These are phyloP conservation scores for Exophiala sp. DNA, from an alignment of 2,329 filamentous ascomycete genomes.

Conservation along the genomic window DNA sequence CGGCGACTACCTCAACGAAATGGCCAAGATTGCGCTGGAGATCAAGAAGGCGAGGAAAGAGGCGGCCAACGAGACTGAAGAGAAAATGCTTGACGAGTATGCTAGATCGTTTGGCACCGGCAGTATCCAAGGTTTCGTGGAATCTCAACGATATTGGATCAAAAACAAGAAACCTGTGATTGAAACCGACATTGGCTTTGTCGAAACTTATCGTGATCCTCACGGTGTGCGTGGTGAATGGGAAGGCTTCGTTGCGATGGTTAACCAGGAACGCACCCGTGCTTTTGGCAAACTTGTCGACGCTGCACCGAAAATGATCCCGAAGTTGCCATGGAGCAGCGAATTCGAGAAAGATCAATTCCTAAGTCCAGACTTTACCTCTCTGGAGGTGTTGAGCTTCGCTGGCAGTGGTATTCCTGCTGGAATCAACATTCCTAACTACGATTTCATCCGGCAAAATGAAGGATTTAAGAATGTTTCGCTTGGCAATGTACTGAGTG, in stretches of 20 bases:
- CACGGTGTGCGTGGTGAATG: slow-evolving; percentile 77
- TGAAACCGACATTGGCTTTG: slow-evolving; percentile 78
- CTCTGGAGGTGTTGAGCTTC: slow-evolving; percentile 85
- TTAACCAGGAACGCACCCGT: slow-evolving; percentile 85
- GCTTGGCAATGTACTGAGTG: slow-evolving; percentile 85
- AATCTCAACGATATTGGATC: slow-evolving; percentile 78
- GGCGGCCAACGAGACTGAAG: slow-evolving; percentile 70
- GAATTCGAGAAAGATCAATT: slow-evolving; percentile 98
- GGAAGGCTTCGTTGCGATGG: slow-evolving; percentile 74
- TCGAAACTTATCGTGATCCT: slow-evolving; percentile 82
- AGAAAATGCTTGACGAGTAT: slow-evolving; percentile 70
- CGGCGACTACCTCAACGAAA: slow-evolving; percentile 69
- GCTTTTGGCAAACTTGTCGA: slow-evolving; percentile 84
- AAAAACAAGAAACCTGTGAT: slow-evolving; percentile 76
- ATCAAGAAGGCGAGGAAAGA: slow-evolving; percentile 66
- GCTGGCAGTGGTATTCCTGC: slow-evolving; percentile 61
- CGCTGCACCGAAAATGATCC: slow-evolving; percentile 77
- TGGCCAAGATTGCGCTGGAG: slow-evolving; percentile 64
- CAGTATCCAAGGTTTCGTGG: slow-evolving; percentile 73
- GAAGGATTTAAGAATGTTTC: slow-evolving; percentile 70
- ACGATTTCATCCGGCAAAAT: slow-evolving; percentile 58
- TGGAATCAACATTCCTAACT: slow-evolving; percentile 56
- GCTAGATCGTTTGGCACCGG: slow-evolving; percentile 70
- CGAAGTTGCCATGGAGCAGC: slow-evolving; percentile 79
- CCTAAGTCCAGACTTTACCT: slow-evolving; percentile 91